A percentile compares a stretch with the other conserved stretches of the same genome.
Evolutionary conservation across 495 filamentous ascomycete genomes (phyloP).

Genomic region (Penicillium odoratum): DNA sequence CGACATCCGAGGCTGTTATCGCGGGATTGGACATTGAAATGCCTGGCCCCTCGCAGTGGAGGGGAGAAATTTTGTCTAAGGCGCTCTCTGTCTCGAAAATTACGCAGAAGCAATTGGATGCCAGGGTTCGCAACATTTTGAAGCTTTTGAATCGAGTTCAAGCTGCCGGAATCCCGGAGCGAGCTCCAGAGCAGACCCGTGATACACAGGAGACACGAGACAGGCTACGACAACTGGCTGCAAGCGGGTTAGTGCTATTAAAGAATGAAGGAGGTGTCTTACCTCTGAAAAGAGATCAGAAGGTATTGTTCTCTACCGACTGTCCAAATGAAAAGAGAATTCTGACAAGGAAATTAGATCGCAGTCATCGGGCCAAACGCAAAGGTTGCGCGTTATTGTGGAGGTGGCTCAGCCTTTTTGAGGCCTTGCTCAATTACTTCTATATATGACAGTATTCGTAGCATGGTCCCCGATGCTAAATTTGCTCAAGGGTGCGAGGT

Average conservation of each 20-base stretch:
- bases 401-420: slow-evolving; percentile 73
- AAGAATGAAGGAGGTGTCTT: slow-evolving; percentile 67
- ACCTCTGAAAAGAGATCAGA: slow-evolving; percentile 52
- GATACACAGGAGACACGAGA: slow-evolving; percentile 59
- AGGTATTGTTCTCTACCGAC: no score
- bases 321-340: no score
- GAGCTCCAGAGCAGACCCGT: slow-evolving; percentile 56
- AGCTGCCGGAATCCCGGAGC: slow-evolving; percentile 54
- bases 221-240: slow-evolving; percentile 60
- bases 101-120: slow-evolving; percentile 51
- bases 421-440: slow-evolving; percentile 70
- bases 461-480: slow-evolving; percentile 39
- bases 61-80: slow-evolving; percentile 50
- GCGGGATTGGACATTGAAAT: slow-evolving; percentile 72
- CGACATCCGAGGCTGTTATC: slow-evolving; percentile 55
- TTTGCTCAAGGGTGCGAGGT: slow-evolving; percentile 53
- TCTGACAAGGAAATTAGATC: slow-evolving; percentile 40
- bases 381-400: slow-evolving; percentile 68
- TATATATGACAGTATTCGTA: slow-evolving; percentile 55
- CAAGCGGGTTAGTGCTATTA: slow-evolving; percentile 68
- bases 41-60: slow-evolving; percentile 43
- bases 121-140: slow-evolving; percentile 56
- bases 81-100: slow-evolving; percentile 56
- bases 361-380: slow-evolving; percentile 80
- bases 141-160: slow-evolving; percentile 58